A percentile compares a stretch with the other conserved stretches of the same genome.
Conservation (phyloP, 331 rosid species). For the Erythrophleum ivorense region DNA sequence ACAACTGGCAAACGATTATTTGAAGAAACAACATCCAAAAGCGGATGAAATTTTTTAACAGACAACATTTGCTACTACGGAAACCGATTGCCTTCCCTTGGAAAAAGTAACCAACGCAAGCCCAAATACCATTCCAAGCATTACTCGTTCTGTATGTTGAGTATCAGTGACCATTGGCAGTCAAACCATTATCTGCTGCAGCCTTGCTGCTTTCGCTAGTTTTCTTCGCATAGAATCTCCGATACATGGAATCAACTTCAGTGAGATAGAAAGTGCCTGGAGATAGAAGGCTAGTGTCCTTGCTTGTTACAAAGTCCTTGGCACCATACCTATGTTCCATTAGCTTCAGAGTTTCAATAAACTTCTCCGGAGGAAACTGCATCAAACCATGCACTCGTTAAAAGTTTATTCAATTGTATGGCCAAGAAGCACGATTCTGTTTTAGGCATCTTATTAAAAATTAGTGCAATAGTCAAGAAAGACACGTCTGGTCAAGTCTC, state of each 20-base stretch:
- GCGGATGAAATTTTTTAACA: slow-evolving; percentile 17
- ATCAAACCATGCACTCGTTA: slow-evolving; percentile 33
- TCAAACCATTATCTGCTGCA: slow-evolving; percentile 46
- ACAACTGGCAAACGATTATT: slow-evolving; percentile 5
- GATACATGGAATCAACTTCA: slow-evolving; percentile 84
- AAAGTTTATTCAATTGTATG: slow-evolving; percentile 13
- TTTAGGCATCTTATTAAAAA: slow-evolving; percentile 1
- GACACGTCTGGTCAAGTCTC: not conserved
- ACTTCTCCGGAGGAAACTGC: slow-evolving; percentile 84
- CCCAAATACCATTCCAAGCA: slow-evolving; percentile 27
- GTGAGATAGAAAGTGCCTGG: slow-evolving; percentile 97
- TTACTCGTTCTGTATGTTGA: slow-evolving; percentile 31
- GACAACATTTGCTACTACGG: slow-evolving; percentile 29
- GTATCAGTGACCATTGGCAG: slow-evolving; percentile 74
- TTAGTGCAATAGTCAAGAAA: not conserved
- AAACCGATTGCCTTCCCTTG: slow-evolving; percentile 41
- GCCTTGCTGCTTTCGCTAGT: slow-evolving; percentile 34
- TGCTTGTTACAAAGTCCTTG: slow-evolving; percentile 89
- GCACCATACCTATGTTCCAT: slow-evolving; percentile 97
- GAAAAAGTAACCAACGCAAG: slow-evolving; percentile 30
- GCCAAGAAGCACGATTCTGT: slow-evolving; percentile 18
- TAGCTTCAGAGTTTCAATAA: slow-evolving; percentile 82
- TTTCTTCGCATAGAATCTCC: slow-evolving; percentile 84
- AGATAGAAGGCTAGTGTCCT: slow-evolving; percentile 74
- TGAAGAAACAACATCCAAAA: slow-evolving; percentile 36